These are phyloP conservation scores for Casuarina glauca DNA, from an alignment of 306 rosid genomes.

Conservation along the genomic window DNA sequence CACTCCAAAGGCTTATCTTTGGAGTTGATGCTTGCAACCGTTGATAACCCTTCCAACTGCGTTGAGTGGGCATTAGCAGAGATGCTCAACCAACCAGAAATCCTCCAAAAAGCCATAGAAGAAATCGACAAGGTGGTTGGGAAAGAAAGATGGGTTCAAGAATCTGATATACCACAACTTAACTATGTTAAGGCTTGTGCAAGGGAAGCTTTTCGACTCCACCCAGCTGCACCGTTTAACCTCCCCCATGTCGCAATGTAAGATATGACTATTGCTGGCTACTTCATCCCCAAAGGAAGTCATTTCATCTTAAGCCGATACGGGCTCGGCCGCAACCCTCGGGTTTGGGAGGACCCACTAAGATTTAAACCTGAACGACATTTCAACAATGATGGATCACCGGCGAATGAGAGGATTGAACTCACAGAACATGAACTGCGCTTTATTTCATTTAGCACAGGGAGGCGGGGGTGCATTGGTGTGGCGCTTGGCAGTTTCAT, in stretches of 20 bases:
- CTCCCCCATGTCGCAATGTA: neutral
- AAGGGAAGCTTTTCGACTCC: conserved; percentile 46
- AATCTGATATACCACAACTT: conserved; percentile 46
- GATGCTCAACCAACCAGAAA: conserved; percentile 42
- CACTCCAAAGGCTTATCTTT: too few relatives aligned
- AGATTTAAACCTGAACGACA: too few relatives aligned
- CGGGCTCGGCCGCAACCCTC: too few relatives aligned
- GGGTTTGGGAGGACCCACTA: too few relatives aligned
- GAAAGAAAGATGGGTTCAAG: conserved; percentile 33
- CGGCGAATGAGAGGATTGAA: too few relatives aligned
- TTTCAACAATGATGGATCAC: too few relatives aligned
- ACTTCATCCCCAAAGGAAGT: too few relatives aligned
- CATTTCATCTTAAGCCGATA: too few relatives aligned
- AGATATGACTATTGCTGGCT: too few relatives aligned
- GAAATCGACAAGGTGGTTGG: conserved; percentile 48
- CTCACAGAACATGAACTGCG: too few relatives aligned
- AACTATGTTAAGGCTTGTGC: conserved; percentile 42
- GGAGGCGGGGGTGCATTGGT: too few relatives aligned
- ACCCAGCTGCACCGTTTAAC: conserved; percentile 42
- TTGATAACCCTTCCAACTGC: conserved; percentile 45
- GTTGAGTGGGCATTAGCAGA: conserved; percentile 48
- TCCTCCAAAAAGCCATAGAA: conserved; percentile 26
- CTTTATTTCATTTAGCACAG: too few relatives aligned
- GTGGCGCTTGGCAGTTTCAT: conserved; percentile 38
- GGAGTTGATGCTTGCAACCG: conserved; percentile 39